phyloP scores from a whole-genome alignment of 495 filamentous ascomycete genomes.

The Amniculicola lignicola region DNA sequence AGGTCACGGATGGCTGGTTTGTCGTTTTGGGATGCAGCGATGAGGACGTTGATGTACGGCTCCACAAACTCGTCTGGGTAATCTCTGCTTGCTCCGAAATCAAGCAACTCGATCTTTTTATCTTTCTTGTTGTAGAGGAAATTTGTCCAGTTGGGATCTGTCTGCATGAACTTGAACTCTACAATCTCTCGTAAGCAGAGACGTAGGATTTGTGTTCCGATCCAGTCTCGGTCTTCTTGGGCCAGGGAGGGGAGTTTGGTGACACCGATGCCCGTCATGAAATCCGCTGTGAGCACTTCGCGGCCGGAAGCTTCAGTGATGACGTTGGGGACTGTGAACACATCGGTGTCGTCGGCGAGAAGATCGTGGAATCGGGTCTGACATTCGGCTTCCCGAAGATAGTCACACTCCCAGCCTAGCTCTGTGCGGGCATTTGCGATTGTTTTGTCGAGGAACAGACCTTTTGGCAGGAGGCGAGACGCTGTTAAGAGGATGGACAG shows the following conservation, averaged over 20 bases:
- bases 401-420: slow-evolving; percentile 96
- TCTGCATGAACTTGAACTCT: slow-evolving; percentile 97
- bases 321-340: slow-evolving; percentile 76
- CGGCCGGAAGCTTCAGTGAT: slow-evolving; percentile 76
- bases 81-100: slow-evolving; percentile 90
- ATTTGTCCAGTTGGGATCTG: slow-evolving; percentile 99
- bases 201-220: slow-evolving; percentile 87
- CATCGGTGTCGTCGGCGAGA: slow-evolving; percentile 62
- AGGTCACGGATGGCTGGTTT: slow-evolving; percentile 58
- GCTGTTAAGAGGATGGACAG: slow-evolving; percentile 86
- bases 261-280: slow-evolving; percentile 82
- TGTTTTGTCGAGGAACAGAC: slow-evolving; percentile 91
- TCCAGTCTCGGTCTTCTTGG: slow-evolving; percentile 85
- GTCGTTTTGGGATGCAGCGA: slow-evolving; percentile 71
- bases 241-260: slow-evolving; percentile 72
- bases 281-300: slow-evolving; percentile 90
- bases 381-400: slow-evolving; percentile 79
- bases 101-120: slow-evolving; percentile 80
- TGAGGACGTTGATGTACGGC: slow-evolving; percentile 72
- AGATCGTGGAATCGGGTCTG: slow-evolving; percentile 69
- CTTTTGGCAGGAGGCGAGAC: slow-evolving; percentile 82
- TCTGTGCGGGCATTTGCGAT: slow-evolving; percentile 95
- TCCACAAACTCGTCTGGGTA: slow-evolving; percentile 76
- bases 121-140: slow-evolving; percentile 81
- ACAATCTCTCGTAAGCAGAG: slow-evolving; percentile 90